Percentiles rank a stretch among this genome's conserved stretches.
Evolutionary conservation across 257 asterid species (phyloP).

Genomic region (Przewalskia tangutica): DNA sequence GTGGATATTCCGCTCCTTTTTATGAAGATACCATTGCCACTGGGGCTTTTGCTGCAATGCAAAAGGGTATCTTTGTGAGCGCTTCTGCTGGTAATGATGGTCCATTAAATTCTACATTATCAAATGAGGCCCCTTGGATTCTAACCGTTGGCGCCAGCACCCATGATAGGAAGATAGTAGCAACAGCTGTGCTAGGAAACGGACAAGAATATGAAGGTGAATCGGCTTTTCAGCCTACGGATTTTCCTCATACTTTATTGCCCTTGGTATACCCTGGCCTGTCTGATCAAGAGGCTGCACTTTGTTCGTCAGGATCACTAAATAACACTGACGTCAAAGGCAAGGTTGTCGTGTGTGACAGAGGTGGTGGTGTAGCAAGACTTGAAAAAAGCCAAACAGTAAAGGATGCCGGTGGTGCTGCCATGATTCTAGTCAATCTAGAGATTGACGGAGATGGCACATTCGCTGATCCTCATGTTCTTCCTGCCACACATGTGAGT

Average conservation of each 20-base stretch:
- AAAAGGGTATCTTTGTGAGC: slow-evolving; percentile 8
- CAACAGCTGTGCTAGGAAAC: slow-evolving; percentile 8
- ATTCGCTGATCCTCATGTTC: slow-evolving; percentile 7
- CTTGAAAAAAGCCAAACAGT: slow-evolving; percentile 5
- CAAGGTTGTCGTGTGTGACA: slow-evolving; percentile 11
- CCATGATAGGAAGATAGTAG: slow-evolving; percentile 11
- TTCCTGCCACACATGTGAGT: slow-evolving; percentile 11
- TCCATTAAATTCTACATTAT: not conserved
- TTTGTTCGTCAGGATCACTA: slow-evolving; percentile 3
- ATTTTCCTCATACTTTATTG: not conserved
- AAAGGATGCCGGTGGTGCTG: slow-evolving; percentile 16
- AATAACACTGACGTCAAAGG: slow-evolving; percentile 8
- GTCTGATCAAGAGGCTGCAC: not conserved
- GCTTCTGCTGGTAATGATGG: slow-evolving; percentile 14
- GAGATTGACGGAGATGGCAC: not conserved
- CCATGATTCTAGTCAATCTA: slow-evolving; percentile 9
- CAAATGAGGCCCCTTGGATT: slow-evolving; percentile 23
- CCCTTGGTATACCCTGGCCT: slow-evolving; percentile 6
- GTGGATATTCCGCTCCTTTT: slow-evolving; percentile 6
- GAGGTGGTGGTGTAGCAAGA: slow-evolving; percentile 1
- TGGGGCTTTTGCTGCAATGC: slow-evolving; percentile 14
- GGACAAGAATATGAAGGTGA: slow-evolving; percentile 7
- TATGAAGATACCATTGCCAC: slow-evolving; percentile 7
- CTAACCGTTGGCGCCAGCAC: slow-evolving; percentile 23
- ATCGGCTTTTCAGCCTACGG: slow-evolving; percentile 6